phyloP scores from a whole-genome alignment of 1,284 basidiomycete genomes.

The Butyriboletus appendiculatus region DNA sequence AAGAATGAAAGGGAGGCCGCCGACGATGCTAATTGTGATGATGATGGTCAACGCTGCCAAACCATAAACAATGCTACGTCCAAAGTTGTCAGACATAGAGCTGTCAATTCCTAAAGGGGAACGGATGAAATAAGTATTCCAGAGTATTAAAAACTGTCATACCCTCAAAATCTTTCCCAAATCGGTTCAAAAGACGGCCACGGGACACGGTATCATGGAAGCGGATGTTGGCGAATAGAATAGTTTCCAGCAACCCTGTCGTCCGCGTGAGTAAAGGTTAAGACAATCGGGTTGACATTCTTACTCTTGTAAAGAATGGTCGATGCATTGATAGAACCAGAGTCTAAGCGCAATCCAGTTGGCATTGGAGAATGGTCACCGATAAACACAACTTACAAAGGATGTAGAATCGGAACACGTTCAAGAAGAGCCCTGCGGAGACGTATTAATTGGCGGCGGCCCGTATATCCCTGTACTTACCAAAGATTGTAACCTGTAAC shows the following conservation, averaged over 20 bases:
- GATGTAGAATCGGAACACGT: slow-evolving; percentile 67
- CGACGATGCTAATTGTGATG: slow-evolving; percentile 80
- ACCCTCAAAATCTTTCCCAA: slow-evolving; percentile 95
- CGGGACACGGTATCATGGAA: slow-evolving; percentile 94
- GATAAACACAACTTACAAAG: slow-evolving; percentile 48
- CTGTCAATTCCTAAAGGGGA: slow-evolving; percentile 75
- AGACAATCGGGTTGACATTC: slow-evolving; percentile 19
- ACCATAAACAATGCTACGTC: slow-evolving; percentile 67
- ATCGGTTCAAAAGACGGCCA: slow-evolving; percentile 85
- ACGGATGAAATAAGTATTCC: neutral
- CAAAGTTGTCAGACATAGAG: slow-evolving; percentile 83
- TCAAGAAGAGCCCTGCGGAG: slow-evolving; percentile 56
- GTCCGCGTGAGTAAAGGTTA: slow-evolving; percentile 15
- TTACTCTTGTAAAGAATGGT: slow-evolving; percentile 68
- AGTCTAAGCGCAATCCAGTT: slow-evolving; percentile 43
- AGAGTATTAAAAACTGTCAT: neutral
- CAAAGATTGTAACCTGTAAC: slow-evolving; percentile 42
- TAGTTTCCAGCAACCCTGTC: slow-evolving; percentile 73
- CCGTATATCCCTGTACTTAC: slow-evolving; percentile 24
- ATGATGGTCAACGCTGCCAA: slow-evolving; percentile 64
- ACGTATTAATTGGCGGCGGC: slow-evolving; percentile 8
- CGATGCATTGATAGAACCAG: slow-evolving; percentile 71
- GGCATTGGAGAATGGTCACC: slow-evolving; percentile 2
- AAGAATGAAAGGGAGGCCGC: slow-evolving; percentile 73
- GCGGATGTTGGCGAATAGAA: slow-evolving; percentile 88